Percentiles rank a stretch among this genome's conserved stretches.
These are phyloP conservation scores for Vinca minor DNA, from an alignment of 257 asterid genomes.

Conservation along the genomic window DNA sequence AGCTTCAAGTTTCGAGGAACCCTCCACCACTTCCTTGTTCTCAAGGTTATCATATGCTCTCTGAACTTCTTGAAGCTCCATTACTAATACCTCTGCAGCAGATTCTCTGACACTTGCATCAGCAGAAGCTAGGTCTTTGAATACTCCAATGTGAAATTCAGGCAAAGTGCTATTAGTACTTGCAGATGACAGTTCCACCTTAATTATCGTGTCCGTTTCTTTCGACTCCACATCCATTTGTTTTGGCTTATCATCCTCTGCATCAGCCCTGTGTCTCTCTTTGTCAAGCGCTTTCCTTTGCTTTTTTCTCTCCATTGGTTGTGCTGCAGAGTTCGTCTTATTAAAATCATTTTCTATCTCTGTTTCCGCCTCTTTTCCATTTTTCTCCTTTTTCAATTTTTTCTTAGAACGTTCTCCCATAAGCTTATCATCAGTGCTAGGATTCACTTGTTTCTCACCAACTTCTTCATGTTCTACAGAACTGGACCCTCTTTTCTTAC, in stretches of 20 bases:
- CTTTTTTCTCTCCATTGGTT: conserved; percentile 70
- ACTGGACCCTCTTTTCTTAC: conserved; percentile 48
- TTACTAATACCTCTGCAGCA: conserved; percentile 58
- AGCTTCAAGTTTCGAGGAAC: conserved; percentile 69
- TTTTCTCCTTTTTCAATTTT: conserved; percentile 51
- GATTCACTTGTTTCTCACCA: conserved; percentile 14
- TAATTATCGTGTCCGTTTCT: conserved; percentile 20
- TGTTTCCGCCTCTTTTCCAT: conserved; percentile 27
- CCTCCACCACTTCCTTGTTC: conserved; percentile 70
- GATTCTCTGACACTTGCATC: conserved; percentile 56
- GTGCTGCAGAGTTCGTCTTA: conserved; percentile 22
- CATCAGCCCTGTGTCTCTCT: conserved; percentile 35
- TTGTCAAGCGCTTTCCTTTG: conserved; percentile 51
- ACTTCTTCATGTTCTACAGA: conserved; percentile 29
- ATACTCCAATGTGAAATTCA: conserved; percentile 81
- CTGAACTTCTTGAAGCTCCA: conserved; percentile 69
- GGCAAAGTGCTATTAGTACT: conserved; percentile 44
- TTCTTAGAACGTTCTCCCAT: conserved; percentile 37
- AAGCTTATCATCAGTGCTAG: conserved; percentile 28
- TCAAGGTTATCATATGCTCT: conserved; percentile 64
- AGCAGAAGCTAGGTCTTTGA: conserved; percentile 60
- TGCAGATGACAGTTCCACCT: conserved; percentile 11
- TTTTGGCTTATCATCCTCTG: conserved; percentile 10
- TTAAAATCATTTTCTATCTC: conserved; percentile 20
- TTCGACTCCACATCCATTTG: conserved; percentile 25